Evolutionary conservation across 1,284 basidiomycete genomes (phyloP), one percentile per base, ranked within the genome.

Genomic region (Inonotus obliquus): DNA sequence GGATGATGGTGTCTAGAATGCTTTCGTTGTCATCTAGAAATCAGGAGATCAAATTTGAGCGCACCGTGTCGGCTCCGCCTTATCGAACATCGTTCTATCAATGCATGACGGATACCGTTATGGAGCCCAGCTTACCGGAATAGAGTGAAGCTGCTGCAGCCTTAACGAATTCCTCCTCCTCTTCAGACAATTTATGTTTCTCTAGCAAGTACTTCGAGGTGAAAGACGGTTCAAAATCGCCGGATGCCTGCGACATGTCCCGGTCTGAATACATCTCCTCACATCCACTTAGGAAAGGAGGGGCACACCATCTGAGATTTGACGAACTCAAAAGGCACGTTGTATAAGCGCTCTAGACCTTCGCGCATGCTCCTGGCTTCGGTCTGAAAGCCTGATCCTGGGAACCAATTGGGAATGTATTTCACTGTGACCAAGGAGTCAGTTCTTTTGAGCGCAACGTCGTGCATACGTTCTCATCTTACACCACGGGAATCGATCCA

Each of bases 81-180:
- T 29, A 13, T 21, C 29, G 27, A 37, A 29, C 4, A 49, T 48
- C n/a, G 11, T 23, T 21, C 41, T 51, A 32, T 44, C 35, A 55
- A 41, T 23, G 27, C 23, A 21, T 1, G 9, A 37, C 14, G 27
- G 4, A 32, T 17, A 11, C 29, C 23, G 19, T 19, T 9, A 25
- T n/a, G 23, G 37, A 37, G 11, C 14, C 41, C 13, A 48, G 2
- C 68, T 27, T 41, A 73, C 75, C 74, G 5, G 76, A 76, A 60
- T 77, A 78, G 23, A 77, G 68, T 2, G 76, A 76, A 4, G 74
- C 74, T 1, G 74, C 76, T 13, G 75, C 73, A 1, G 71, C 72
- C 49, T 78, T 75, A 54, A 77, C 70, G 2, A 75, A 61, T 35
- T 74, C 73, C 59, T 77, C 73, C n/a, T 75, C 72, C 17, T 59